phyloP scores from a whole-genome alignment of 371 early-diverging fungal genomes.

The Nematocida sp. region DNA sequence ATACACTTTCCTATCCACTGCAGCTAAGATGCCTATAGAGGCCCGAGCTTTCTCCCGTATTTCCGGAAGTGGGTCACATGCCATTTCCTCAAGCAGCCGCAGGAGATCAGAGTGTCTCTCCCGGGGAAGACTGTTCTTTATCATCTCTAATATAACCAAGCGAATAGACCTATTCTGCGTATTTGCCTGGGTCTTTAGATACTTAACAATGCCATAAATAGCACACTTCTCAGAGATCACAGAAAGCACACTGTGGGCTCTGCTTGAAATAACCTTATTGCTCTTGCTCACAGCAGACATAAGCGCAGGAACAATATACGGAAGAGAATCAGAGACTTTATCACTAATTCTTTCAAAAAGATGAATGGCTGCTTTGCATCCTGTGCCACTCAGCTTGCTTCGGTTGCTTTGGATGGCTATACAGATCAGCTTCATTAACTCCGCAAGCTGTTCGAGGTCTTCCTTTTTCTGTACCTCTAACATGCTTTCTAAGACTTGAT shows the following conservation, averaged over 20 bases:
- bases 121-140: neutral
- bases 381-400: slow-evolving; percentile 50
- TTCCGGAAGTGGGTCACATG: slow-evolving; percentile 22
- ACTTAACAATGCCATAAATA: neutral
- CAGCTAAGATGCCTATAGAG: slow-evolving; percentile 5
- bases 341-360: slow-evolving; percentile 15
- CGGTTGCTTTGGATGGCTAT: slow-evolving; percentile 37
- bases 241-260: slow-evolving; percentile 1
- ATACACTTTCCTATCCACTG: slow-evolving; percentile 8
- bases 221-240: slow-evolving; percentile 14
- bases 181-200: neutral
- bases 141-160: slow-evolving; percentile 31
- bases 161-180: slow-evolving; percentile 20
- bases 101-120: slow-evolving; percentile 7
- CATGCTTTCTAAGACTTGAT: slow-evolving; percentile 20
- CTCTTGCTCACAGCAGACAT: slow-evolving; percentile 21
- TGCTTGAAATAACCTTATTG: slow-evolving; percentile 38
- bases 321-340: slow-evolving; percentile 11
- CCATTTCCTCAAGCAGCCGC: slow-evolving; percentile 6
- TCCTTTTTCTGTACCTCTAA: neutral
- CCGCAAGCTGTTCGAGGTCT: neutral
- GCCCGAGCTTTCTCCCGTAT: slow-evolving; percentile 24
- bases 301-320: slow-evolving; percentile 7
- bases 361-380: slow-evolving; percentile 18
- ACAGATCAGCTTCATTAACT: slow-evolving; percentile 17